A percentile compares a stretch with the other conserved stretches of the same genome.
Conservation (phyloP, 2,329 filamentous ascomycete genomes). For the Pseudohalonectria lignicola region DNA sequence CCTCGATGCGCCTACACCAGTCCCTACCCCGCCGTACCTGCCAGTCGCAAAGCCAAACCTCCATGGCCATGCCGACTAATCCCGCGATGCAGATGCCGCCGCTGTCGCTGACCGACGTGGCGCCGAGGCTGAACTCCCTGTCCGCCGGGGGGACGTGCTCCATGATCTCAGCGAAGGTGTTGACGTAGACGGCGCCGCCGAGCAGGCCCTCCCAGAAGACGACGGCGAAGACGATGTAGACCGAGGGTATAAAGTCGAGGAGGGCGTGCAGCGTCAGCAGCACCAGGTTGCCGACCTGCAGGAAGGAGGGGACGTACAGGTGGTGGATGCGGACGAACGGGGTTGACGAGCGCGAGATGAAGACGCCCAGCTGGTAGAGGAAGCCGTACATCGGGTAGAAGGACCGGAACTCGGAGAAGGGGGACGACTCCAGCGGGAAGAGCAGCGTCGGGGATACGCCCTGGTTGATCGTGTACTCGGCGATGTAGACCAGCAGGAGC, state of each 20-base stretch:
- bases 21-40: slow-evolving; percentile 73
- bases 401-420: slow-evolving; percentile 69
- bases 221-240: slow-evolving; percentile 76
- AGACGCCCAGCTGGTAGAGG: slow-evolving; percentile 90
- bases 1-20: slow-evolving; percentile 52
- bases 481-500: slow-evolving; percentile 82
- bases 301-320: slow-evolving; percentile 70
- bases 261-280: slow-evolving; percentile 68
- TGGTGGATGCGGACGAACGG: slow-evolving; percentile 74
- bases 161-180: slow-evolving; percentile 89
- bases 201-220: slow-evolving; percentile 92
- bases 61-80: slow-evolving; percentile 71
- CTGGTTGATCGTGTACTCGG: slow-evolving; percentile 97
- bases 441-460: slow-evolving; percentile 83
- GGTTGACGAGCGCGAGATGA: slow-evolving; percentile 83
- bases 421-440: slow-evolving; percentile 66
- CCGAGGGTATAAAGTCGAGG: slow-evolving; percentile 69
- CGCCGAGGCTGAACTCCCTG: slow-evolving; percentile 82
- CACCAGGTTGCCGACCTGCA: slow-evolving; percentile 70
- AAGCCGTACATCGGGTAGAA: slow-evolving; percentile 95
- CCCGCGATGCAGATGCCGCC: slow-evolving; percentile 83
- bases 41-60: slow-evolving; percentile 71
- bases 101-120: slow-evolving; percentile 86
- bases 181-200: slow-evolving; percentile 88
- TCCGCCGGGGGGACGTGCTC: slow-evolving; percentile 68